Conservation (phyloP, 805 yeast species). For the Danielia reshetovae region DNA sequence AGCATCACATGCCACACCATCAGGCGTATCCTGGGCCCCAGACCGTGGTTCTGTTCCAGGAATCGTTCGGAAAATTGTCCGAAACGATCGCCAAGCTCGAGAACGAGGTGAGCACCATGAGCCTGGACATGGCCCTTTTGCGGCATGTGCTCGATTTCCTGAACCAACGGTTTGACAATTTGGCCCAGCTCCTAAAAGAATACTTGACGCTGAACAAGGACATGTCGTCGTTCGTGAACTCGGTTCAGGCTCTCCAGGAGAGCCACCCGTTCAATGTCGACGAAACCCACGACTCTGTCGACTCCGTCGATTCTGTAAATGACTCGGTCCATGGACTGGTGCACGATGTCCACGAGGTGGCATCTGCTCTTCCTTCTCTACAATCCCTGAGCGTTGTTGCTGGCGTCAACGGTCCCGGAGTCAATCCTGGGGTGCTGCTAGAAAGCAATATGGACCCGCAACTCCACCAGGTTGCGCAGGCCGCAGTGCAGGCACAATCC, state of each 20-base stretch:
- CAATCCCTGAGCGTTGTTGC: conserved; percentile 10
- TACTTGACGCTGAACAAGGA: conserved; percentile 25
- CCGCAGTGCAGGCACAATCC: conserved; percentile 31
- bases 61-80: conserved; percentile 10
- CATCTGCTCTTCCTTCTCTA: conserved; percentile 6
- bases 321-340: conserved; percentile 12
- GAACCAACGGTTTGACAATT: conserved; percentile 35
- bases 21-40: conserved; percentile 1
- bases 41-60: conserved; percentile 9
- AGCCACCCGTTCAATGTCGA: conserved; percentile 15
- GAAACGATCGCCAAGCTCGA: conserved; percentile 21
- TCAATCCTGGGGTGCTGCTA: conserved; percentile 10
- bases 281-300: conserved; percentile 13
- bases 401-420: conserved; percentile 7
- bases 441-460: conserved; percentile 42
- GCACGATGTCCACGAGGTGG: conserved; percentile 12
- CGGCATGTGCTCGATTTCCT: conserved; percentile 37
- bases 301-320: conserved; percentile 8
- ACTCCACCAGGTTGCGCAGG: conserved; percentile 37
- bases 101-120: conserved; percentile 21
- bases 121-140: conserved; percentile 33
- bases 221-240: conserved; percentile 20
- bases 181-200: conserved; percentile 31
- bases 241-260: conserved; percentile 27
- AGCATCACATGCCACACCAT: conserved; percentile 1